Evolutionary conservation across 225 moss, liverwort and hornwort genomes (phyloP).

Genomic region (Climacium dendroides): DNA sequence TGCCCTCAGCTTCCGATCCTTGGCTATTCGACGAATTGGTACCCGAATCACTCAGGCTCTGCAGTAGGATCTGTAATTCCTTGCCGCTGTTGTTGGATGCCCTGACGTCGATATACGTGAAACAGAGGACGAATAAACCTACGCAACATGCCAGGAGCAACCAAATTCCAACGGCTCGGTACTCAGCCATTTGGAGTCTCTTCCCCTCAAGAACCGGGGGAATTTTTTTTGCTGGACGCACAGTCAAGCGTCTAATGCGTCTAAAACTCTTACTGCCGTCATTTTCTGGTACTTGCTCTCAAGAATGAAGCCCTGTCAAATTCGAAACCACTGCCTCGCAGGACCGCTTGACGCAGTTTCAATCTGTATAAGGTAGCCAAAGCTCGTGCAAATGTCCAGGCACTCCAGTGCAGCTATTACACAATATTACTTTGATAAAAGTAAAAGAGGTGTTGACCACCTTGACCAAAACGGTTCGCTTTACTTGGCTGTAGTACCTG

Average conservation of each 20-base stretch:
- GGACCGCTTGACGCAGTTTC: background rate
- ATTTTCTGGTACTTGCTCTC: background rate
- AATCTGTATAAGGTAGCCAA: background rate
- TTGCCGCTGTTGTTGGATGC: background rate
- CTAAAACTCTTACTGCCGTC: background rate
- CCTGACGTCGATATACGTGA: background rate
- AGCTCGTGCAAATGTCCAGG: background rate
- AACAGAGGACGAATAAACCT: constrained; percentile 1
- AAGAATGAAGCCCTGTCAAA: background rate
- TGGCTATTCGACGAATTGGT: background rate
- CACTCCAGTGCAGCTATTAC: background rate
- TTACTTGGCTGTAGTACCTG: background rate
- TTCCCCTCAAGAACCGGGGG: background rate
- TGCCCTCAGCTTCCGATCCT: background rate
- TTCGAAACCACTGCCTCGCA: background rate
- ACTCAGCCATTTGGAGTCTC: background rate
- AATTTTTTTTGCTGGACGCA: background rate
- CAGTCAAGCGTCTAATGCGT: background rate
- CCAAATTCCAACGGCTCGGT: background rate
- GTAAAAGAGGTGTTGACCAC: background rate
- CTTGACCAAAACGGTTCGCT: background rate
- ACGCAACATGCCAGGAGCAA: background rate
- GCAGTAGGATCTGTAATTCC: background rate
- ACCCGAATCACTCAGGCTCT: background rate
- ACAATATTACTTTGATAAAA: background rate